Base-by-base conservation (phyloP, 2,329 filamentous ascomycete genomes). In the Paecilomyces fulvus region DNA sequence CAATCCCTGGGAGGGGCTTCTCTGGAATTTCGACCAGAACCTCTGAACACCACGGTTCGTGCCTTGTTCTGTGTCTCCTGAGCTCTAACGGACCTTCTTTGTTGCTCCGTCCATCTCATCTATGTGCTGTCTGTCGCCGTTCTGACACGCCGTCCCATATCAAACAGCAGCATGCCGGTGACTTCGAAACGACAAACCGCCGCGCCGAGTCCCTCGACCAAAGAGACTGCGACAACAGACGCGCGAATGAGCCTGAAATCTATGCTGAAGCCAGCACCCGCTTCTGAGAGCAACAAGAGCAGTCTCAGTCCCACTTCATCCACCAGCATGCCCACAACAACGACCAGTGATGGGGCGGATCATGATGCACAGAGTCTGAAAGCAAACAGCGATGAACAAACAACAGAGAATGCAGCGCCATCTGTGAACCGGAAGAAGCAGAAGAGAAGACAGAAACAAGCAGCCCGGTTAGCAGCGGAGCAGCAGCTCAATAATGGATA, bases 381-480 rank as follows among this genome's bases (percentile, higher is more conserved):
- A 43, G 59, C 58, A 28, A 49, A 50, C 52, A 51, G 12, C 37
- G 55, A 52, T 30, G 52, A 52, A 3, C 55, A 61, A 9, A 50
- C 55, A 9, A 25, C 59, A 55, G 64, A 65, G 46, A 37, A 56
- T 14, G 63, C 63, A 52, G 75, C 78, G 49, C 78, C 77, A 49
- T 68, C 79, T 8, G 87, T 92, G 53, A 96, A 96, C 75, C 85
- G 89, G 69, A 96, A 96, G 80, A 97, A 96, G 79, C 89, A 94
- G 73, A 96, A 96, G 80, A 85, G 92, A 64, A 84, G 92, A 63
- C 87, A 89, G 69, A 96, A 96, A 72, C 80, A 83, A 74, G 88
- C 88, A 31, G 88, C 89, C 30, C 87, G 86, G 59, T 83, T 87
- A 68, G 83, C 83, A 30, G 83, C 80, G 49, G 79, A 79, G 30